Conservation (phyloP, 495 filamentous ascomycete genomes). For the Chaetomium tenue region DNA sequence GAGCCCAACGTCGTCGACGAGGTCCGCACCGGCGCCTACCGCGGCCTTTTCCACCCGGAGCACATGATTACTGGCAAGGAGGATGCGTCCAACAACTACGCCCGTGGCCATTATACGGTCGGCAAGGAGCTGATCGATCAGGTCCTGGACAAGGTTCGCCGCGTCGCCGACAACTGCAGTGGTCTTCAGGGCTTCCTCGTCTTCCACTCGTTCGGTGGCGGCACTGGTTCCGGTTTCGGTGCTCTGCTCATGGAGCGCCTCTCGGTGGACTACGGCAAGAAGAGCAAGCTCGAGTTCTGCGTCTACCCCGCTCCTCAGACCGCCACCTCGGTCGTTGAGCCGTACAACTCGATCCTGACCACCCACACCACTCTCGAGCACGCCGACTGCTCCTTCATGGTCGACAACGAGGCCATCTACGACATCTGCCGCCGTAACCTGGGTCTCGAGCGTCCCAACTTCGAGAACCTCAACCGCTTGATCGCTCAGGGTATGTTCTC, state of each 20-base stretch:
- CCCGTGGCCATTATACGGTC: slow-evolving; percentile 97
- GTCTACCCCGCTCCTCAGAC: slow-evolving; percentile 97
- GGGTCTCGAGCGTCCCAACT: slow-evolving; percentile 93
- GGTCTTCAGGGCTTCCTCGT: slow-evolving; percentile 98
- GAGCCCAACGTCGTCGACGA: slow-evolving; percentile 99
- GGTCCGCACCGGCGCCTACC: slow-evolving; percentile 96
- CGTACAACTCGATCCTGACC: slow-evolving; percentile 98
- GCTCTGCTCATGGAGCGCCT: slow-evolving; percentile 97
- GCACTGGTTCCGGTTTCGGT: slow-evolving; percentile 97
- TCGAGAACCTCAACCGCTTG: slow-evolving; percentile 96
- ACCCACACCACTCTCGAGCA: slow-evolving; percentile 99
- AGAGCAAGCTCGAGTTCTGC: slow-evolving; percentile 99
- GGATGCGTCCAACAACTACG: slow-evolving; percentile 99
- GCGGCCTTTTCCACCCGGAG: slow-evolving; percentile 95
- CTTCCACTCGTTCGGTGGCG: slow-evolving; percentile 99
- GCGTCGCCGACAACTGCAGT: slow-evolving; percentile 92
- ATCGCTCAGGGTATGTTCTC: slow-evolving; percentile 78
- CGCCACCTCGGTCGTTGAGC: slow-evolving; percentile 95
- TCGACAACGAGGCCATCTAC: slow-evolving; percentile 99
- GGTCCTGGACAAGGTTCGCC: slow-evolving; percentile 93
- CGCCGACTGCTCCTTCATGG: slow-evolving; percentile 99
- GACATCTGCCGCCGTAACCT: slow-evolving; percentile 98
- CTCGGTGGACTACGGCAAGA: slow-evolving; percentile 98
- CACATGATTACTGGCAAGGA: slow-evolving; percentile 99
- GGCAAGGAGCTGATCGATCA: slow-evolving; percentile 98